Evolutionary conservation across 1,284 basidiomycete species (phyloP).

Genomic region (Malassezia slooffiae): DNA sequence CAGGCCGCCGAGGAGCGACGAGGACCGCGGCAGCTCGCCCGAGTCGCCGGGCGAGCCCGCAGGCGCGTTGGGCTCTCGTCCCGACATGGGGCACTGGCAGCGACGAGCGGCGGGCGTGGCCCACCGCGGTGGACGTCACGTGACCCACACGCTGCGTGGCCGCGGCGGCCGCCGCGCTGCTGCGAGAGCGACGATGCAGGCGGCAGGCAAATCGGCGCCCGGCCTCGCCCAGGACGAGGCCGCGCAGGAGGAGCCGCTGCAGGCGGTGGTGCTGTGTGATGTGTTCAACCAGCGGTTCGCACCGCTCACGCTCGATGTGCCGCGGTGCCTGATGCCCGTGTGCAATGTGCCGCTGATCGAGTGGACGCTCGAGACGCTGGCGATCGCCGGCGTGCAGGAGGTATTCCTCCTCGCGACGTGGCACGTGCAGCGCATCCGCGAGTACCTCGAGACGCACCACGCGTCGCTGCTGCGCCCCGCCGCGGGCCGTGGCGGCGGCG

Average conservation of each 20-base stretch:
- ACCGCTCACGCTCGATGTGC: constrained; percentile 57
- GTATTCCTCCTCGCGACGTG: constrained; percentile 75
- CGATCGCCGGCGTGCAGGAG: constrained; percentile 82
- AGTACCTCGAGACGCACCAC: constrained; percentile 57
- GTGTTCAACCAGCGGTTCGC: constrained; percentile 86
- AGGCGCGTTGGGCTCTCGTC: no score
- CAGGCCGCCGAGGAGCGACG: constrained; percentile 11
- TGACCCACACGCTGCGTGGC: neutral
- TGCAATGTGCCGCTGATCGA: constrained; percentile 85
- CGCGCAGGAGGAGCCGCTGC: constrained; percentile 51
- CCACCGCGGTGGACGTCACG: neutral
- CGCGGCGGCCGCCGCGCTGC: neutral
- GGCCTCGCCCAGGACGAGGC: constrained; percentile 25
- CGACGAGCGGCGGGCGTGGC: neutral
- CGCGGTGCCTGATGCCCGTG: constrained; percentile 69
- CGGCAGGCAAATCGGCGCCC: no score
- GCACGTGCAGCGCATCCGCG: constrained; percentile 26
- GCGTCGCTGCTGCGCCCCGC: neutral
- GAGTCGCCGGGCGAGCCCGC: no score
- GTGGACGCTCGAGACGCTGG: constrained; percentile 90
- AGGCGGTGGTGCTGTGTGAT: constrained; percentile 85
- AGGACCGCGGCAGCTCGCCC: constrained; percentile 8
- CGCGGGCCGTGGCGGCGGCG: neutral
- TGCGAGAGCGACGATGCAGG: neutral
- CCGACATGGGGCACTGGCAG: neutral